These are phyloP conservation scores for Gymnopilus junonius DNA, from an alignment of 768 basidiomycete genomes.

Conservation along the genomic window DNA sequence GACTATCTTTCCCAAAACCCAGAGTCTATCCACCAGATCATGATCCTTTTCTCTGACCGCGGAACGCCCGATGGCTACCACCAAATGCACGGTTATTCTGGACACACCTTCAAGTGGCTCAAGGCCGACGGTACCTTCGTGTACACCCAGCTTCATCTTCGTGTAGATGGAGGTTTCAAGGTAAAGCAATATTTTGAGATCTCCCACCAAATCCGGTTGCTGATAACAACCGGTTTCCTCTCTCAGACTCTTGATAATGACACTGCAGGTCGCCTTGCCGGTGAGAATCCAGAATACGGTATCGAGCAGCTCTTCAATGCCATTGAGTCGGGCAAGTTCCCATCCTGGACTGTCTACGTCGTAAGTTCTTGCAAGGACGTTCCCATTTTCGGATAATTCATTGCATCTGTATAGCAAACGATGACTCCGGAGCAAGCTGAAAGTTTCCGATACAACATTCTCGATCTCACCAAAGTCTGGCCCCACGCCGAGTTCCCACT, in stretches of 20 bases:
- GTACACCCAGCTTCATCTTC: slow-evolving; percentile 88
- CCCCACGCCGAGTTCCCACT: slow-evolving; percentile 89
- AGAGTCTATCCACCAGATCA: slow-evolving; percentile 86
- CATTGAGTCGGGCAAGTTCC: slow-evolving; percentile 81
- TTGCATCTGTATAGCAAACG: slow-evolving; percentile 62
- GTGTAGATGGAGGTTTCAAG: slow-evolving; percentile 82
- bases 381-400: neutral
- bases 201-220: slow-evolving; percentile 4
- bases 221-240: slow-evolving; percentile 14
- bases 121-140: slow-evolving; percentile 84
- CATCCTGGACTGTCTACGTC: slow-evolving; percentile 88
- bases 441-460: slow-evolving; percentile 86
- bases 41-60: slow-evolving; percentile 95
- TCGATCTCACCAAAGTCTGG: slow-evolving; percentile 93
- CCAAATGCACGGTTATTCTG: slow-evolving; percentile 90
- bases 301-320: slow-evolving; percentile 77
- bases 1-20: slow-evolving; percentile 90
- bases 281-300: slow-evolving; percentile 85
- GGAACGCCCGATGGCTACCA: slow-evolving; percentile 91
- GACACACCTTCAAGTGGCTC: slow-evolving; percentile 90
- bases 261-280: slow-evolving; percentile 67
- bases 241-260: slow-evolving; percentile 71
- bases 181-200: slow-evolving; percentile 34
- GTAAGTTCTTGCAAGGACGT: slow-evolving; percentile 42
- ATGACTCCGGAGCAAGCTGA: slow-evolving; percentile 95